Evolutionary conservation across 2,329 filamentous ascomycete species (phyloP).

Genomic region (Diaporthe sp.): DNA sequence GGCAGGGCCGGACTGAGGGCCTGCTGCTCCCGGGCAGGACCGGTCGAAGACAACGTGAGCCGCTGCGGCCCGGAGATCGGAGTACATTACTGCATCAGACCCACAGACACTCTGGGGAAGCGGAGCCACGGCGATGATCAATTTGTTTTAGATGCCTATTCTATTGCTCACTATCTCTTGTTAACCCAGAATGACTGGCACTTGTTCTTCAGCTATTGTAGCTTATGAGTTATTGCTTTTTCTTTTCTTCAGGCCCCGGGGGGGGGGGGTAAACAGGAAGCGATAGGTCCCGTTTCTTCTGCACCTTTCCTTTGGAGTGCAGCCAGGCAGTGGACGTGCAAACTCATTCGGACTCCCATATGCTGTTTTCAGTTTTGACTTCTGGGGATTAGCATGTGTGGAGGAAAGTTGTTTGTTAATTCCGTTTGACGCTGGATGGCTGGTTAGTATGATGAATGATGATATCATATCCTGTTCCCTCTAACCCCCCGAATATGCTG

Average conservation of each 20-base stretch:
- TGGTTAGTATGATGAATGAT: conserved; percentile 20
- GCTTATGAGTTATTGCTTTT: neutral
- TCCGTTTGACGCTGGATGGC: neutral
- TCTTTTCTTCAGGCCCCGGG: neutral
- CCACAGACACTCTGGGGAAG: neutral
- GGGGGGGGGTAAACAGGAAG: too few relatives aligned
- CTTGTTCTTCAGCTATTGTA: neutral
- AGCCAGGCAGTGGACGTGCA: too few relatives aligned
- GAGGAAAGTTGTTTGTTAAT: neutral
- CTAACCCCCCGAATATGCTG: neutral
- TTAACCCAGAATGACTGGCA: neutral
- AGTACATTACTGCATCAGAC: neutral
- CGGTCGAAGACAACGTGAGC: neutral
- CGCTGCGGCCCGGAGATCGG: conserved; percentile 9
- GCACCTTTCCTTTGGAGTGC: neutral
- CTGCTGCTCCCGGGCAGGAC: neutral
- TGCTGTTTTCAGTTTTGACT: too few relatives aligned
- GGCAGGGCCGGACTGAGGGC: neutral
- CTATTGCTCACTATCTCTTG: neutral
- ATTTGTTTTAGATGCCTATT: neutral
- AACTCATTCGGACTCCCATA: neutral
- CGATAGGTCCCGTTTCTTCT: neutral
- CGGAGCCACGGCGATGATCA: neutral
- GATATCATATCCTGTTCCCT: conserved; percentile 24
- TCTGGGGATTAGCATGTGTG: too few relatives aligned